Evolutionary conservation across 179 eudicot species (phyloP).

Genomic region (Corrigiola litoralis): DNA sequence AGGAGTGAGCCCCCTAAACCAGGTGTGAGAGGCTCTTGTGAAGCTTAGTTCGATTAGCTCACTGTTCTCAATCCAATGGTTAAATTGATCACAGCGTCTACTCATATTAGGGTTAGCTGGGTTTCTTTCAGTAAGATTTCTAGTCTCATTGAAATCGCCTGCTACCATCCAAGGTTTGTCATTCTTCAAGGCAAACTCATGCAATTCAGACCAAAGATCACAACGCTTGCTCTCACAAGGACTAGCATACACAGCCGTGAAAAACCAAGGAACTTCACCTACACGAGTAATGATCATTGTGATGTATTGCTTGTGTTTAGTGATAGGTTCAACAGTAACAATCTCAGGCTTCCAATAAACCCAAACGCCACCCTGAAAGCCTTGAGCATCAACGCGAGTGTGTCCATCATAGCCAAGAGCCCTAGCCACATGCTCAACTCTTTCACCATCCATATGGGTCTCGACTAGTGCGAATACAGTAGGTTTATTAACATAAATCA

Average conservation of each 20-base stretch:
- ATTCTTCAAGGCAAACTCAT: not conserved
- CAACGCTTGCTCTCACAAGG: not conserved
- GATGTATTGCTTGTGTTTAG: not conserved
- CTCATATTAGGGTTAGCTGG: not conserved
- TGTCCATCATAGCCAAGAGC: not conserved
- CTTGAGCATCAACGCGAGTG: not conserved
- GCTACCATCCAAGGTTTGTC: not conserved
- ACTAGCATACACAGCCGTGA: not conserved
- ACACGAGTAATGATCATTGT: not conserved
- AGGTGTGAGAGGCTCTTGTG: not conserved
- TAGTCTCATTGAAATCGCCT: not conserved
- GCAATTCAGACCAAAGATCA: not conserved
- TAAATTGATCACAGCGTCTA: not conserved
- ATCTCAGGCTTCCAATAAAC: not conserved
- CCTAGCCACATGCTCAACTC: too few relatives aligned
- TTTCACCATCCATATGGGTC: not conserved
- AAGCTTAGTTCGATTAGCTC: not conserved
- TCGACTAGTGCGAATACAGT: not conserved
- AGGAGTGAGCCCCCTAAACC: not conserved
- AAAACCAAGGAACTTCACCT: not conserved
- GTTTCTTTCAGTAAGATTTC: not conserved
- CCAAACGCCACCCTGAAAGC: too few relatives aligned
- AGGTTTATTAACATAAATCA: not conserved
- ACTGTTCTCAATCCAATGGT: not conserved
- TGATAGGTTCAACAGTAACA: not conserved